These are phyloP conservation scores for Pyricularia pennisetigena DNA, from an alignment of 2,329 filamentous ascomycete species.

Conservation along the genomic window DNA sequence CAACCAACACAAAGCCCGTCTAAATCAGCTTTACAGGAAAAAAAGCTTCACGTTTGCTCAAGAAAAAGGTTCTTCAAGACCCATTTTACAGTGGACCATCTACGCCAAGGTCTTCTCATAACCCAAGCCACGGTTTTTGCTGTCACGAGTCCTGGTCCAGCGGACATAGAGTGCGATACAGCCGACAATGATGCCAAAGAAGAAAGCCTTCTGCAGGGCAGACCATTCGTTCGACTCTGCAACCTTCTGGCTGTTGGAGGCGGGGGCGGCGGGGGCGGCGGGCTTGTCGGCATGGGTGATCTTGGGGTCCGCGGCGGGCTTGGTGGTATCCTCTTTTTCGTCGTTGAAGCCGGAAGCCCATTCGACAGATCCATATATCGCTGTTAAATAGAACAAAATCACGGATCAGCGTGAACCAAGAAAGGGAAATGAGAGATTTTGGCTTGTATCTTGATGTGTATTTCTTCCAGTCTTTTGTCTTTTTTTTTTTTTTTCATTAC, in stretches of 20 bases:
- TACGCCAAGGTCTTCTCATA: constrained; percentile 35
- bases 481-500: not conserved
- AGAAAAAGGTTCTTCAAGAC: not conserved
- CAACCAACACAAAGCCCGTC: not conserved
- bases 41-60: not conserved
- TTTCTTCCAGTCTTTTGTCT: not conserved
- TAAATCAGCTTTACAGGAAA: not conserved
- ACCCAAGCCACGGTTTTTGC: constrained; percentile 18
- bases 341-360: constrained; percentile 25
- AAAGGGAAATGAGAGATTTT: not conserved
- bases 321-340: constrained; percentile 16
- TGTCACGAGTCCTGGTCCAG: constrained; percentile 21
- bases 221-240: constrained; percentile 24
- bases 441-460: not conserved
- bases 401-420: constrained; percentile 21
- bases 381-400: constrained; percentile 19
- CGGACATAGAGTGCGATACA: constrained; percentile 35
- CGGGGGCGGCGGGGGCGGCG: constrained; percentile 4
- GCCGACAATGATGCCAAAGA: constrained; percentile 37
- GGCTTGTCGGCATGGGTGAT: constrained; percentile 15
- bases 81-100: not conserved
- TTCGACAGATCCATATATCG: constrained; percentile 23
- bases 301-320: constrained; percentile 9
- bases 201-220: constrained; percentile 36
- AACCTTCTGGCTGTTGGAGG: not conserved